Base-by-base conservation (phyloP, 495 filamentous ascomycete species). In the Penicillium steckii region DNA sequence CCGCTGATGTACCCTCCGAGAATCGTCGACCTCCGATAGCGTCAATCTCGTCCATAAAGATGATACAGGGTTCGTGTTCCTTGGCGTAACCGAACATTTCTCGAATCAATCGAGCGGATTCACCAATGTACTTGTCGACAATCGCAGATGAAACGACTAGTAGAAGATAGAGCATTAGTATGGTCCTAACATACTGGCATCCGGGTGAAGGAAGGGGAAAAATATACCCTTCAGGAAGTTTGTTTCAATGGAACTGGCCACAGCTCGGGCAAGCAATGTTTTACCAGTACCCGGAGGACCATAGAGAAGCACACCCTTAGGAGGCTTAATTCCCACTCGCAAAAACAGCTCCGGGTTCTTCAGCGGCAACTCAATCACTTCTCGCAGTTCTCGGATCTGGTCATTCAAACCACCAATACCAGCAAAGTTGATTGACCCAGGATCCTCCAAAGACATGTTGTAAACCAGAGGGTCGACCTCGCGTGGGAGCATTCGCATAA, bases 21-120 rank as follows among this genome's bases (percentile, higher is more conserved):
- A 99, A 99, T 57, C 95, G 83, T 61, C 95, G 84, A 48, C 95
- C 95, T 66, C 95, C 95, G 65, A 99, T 99, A 61, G 95, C 95
- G 65, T 99, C 95, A 69, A 99, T 99, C 70, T 99, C 95, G 78
- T 99, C 95, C 95, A 99, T 99, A 83, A 99, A 99, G 73, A 99
- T 99, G 66, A 99, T 97, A 71, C 95, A 99, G 38, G 95, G 95
- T 68, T 99, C 95, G 70, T 99, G 95, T 71, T 99, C 95, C 71
- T 97, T 97, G 52, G 95, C 95, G 67, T 99, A 99, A 43, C 95
- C 95, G 63, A 99, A 99, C 95, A 99, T 97, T 69, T 99, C 95
- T 73, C 95, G 85, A 61, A 99, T 99, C 57, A 99, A 77, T 43
- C 95, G 86, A 29, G 95, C 95, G 8, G 94, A 97, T 73, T 99